Base-by-base conservation (phyloP, 2,329 filamentous ascomycete species). In the Curvularia sp. region DNA sequence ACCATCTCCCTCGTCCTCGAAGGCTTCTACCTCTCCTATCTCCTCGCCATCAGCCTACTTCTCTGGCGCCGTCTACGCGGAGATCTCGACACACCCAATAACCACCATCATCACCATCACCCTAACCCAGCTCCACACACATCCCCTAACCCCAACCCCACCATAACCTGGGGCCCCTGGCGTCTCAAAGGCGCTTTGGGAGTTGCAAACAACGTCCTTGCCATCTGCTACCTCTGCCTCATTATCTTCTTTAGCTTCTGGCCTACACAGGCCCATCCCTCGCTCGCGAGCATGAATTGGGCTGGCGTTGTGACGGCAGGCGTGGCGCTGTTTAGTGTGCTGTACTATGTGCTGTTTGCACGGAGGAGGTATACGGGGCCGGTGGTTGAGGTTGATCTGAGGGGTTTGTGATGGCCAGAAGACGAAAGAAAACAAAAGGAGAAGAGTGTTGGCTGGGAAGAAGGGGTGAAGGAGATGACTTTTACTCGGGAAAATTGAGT, bases 231-330 rank as follows among this genome's bases (percentile, higher is more conserved):
- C 28, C 59, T 77, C 2, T 15, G 63, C 1, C 58, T 77, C 8
- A 70, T 76, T 28, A 70, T 75, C 9, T 76, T 77, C 61, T 75
- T 76, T 53, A 74, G 69, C 56, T 75, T 75, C 58, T 77, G 74
- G 74, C 74, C 74, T 3, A 66, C 49, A 3, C 52, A 61, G 15
- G 47, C 60, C 2, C 64, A 67, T 6, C 60, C 63, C 7, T 55
- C 67, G 24, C 35, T 67, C 2, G 58, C 48, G 5, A 47, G 61
- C 22, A 76, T 76, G 73, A 77, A 77, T 24, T 77, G 69, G 65
- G 71, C 72, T 1, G 68, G 74, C 1, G 64, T 76, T 2, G 73
- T 77, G 12, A 74, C 71, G 2, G 71, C 68, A 0, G 62, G 59
- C 5, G 72, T 76, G 6, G 59, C 70, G 0, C 33, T 67, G 0